phyloP scores from a whole-genome alignment of 2,329 filamentous ascomycete genomes.

The Monosporascus sp. region DNA sequence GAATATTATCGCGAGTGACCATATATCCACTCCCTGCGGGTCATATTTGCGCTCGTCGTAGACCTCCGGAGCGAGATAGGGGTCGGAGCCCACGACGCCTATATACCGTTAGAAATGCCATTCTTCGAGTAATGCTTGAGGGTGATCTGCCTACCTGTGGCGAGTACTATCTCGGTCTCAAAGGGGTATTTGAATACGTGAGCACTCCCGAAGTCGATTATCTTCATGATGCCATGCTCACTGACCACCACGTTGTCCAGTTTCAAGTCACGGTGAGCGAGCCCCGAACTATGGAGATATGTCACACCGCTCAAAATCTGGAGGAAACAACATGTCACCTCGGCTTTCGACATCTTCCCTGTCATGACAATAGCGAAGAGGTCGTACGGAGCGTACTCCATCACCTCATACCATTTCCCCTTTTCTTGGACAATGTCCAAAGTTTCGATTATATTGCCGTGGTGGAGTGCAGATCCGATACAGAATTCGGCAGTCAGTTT shows the following conservation, averaged over 20 bases:
- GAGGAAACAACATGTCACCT: slow-evolving; percentile 84
- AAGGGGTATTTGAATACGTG: slow-evolving; percentile 98
- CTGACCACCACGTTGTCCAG: slow-evolving; percentile 98
- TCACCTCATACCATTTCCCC: slow-evolving; percentile 93
- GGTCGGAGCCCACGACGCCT: slow-evolving; percentile 77
- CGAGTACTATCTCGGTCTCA: slow-evolving; percentile 78
- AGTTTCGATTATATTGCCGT: slow-evolving; percentile 97
- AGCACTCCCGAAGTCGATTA: slow-evolving; percentile 97
- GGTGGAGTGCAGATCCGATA: slow-evolving; percentile 91
- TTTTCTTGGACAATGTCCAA: slow-evolving; percentile 95
- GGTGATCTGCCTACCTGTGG: slow-evolving; percentile 59
- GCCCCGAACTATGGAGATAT: slow-evolving; percentile 89
- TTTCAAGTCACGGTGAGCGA: slow-evolving; percentile 93
- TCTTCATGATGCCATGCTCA: slow-evolving; percentile 95
- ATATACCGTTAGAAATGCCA: slow-evolving; percentile 8
- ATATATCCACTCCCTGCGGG: slow-evolving; percentile 89
- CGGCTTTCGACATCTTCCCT: slow-evolving; percentile 88
- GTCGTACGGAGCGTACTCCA: slow-evolving; percentile 96
- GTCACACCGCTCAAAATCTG: slow-evolving; percentile 93
- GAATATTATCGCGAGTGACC: slow-evolving; percentile 97
- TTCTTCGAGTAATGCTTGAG: neutral
- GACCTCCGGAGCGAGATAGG: slow-evolving; percentile 93
- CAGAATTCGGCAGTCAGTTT: slow-evolving; percentile 98
- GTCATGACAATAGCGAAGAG: slow-evolving; percentile 99
- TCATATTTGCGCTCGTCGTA: slow-evolving; percentile 94